Percentiles rank a stretch among this genome's conserved stretches.
These are phyloP conservation scores for Pichia sp. DNA, from an alignment of 1,139 yeast species.

Conservation along the genomic window DNA sequence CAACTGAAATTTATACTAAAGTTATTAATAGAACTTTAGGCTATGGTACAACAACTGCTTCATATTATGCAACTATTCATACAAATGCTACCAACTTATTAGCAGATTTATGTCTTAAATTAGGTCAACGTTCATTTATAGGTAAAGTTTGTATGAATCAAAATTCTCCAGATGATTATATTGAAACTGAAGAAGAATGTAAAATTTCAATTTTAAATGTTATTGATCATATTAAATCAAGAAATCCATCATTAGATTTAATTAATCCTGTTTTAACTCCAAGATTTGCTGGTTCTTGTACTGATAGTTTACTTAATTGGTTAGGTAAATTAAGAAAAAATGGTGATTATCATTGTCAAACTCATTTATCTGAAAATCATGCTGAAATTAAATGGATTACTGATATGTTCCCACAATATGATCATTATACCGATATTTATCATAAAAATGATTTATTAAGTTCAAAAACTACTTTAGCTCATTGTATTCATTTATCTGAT, in stretches of 20 bases:
- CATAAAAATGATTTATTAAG: conserved; percentile 55
- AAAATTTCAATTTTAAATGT: conserved; percentile 51
- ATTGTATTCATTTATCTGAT: conserved; percentile 69
- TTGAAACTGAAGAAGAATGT: conserved; percentile 57
- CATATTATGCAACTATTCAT: conserved; percentile 87
- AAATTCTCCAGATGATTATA: conserved; percentile 61
- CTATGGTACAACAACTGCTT: conserved; percentile 87
- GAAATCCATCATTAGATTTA: conserved; percentile 45
- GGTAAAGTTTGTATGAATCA: conserved; percentile 94
- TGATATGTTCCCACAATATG: conserved; percentile 63
- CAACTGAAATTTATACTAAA: conserved; percentile 53
- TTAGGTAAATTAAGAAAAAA: conserved; percentile 54
- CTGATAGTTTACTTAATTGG: conserved; percentile 51
- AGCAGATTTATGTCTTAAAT: conserved; percentile 59
- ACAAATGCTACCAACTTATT: conserved; percentile 65
- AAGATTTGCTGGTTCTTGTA: conserved; percentile 88
- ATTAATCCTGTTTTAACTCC: conserved; percentile 80
- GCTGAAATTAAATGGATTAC: conserved; percentile 73
- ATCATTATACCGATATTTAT: conserved; percentile 72
- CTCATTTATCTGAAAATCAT: conserved; percentile 79
- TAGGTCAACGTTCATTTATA: conserved; percentile 82
- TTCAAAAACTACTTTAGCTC: conserved; percentile 74
- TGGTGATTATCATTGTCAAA: conserved; percentile 65
- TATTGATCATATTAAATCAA: conserved; percentile 45
- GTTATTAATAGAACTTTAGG: conserved; percentile 61